Conservation (phyloP, 805 yeast species). For the Huiozyma naganishii region DNA sequence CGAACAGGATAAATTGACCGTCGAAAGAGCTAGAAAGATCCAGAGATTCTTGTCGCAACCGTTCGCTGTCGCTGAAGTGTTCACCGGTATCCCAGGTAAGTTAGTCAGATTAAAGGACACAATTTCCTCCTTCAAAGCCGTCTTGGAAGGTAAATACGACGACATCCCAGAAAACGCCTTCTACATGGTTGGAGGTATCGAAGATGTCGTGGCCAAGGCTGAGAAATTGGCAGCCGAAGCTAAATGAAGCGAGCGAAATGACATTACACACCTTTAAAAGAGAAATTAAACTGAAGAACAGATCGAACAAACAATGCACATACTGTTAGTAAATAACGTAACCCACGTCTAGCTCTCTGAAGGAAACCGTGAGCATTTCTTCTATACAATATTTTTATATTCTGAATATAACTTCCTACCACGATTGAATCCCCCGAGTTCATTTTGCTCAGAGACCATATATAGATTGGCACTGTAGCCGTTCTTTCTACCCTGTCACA, state of each 20-base stretch:
- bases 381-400: too few species aligned
- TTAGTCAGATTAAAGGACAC: conserved; percentile 96
- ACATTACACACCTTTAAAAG: background rate
- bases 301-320: too few species aligned
- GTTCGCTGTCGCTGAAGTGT: conserved; percentile 98
- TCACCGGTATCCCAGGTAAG: conserved; percentile 99
- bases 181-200: conserved; percentile 99
- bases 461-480: too few species aligned
- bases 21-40: conserved; percentile 99
- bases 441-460: too few species aligned
- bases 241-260: conserved; percentile 14
- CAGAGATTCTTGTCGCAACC: conserved; percentile 99
- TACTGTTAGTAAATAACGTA: too few species aligned
- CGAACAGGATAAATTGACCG: conserved; percentile 96
- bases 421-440: too few species aligned
- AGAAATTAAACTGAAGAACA: too few species aligned
- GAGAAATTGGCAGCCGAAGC: conserved; percentile 96
- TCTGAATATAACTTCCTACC: too few species aligned
- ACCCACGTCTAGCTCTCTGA: too few species aligned
- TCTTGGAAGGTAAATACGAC: conserved; percentile 97
- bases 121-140: conserved; percentile 88
- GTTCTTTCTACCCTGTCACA: too few species aligned
- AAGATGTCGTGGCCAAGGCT: conserved; percentile 97
- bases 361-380: too few species aligned
- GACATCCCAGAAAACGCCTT: conserved; percentile 98